Base-by-base conservation (phyloP, 495 filamentous ascomycete species). In the Diplogelasinospora grovesii region DNA sequence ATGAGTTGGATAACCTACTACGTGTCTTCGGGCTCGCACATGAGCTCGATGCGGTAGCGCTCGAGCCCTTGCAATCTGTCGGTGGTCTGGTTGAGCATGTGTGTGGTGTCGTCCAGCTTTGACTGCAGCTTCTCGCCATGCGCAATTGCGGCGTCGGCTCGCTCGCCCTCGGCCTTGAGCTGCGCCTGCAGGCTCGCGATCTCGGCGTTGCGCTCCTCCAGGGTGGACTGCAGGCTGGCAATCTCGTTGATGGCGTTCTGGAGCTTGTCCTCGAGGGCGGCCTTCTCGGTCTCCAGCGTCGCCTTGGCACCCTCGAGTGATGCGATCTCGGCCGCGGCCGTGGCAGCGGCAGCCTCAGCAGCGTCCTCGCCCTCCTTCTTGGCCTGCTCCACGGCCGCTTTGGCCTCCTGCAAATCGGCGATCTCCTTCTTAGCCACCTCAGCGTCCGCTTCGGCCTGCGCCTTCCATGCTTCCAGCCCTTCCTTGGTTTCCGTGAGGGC, bases 201-300 rank as follows among this genome's bases (percentile, higher is more conserved):
- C 47, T 55, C 43, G 18, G 10, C 41, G 34, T 41, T 55, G 41
- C 53, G 50, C n/a, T 61, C 58, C n/a, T 54, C 53, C 0, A 59
- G 34, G 0, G 54, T 58, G 28, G 55, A 52, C 22, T 58, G 52
- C 7, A 61, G 53, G 4, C 48, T 52, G 7, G 34, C 24, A 9
- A 57, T 54, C 24, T 57, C 44, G 16, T 59, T 57, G 40, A 61
- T 57, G 20, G 55, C 48, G 0, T 44, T 42, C 22, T 49, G 49
- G 21, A 61, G 42, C 8, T 50, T 52, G 42, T 60, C 49, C 29
- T 49, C 46, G 7, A 60, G 45, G 22, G 29, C 36, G 46, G 53
- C 53, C 2, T 60, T 57, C 35, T 60, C 56, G 21, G 35, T 44
- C 34, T 43, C 48, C 45, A 50, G 60, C 11, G 49, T 29, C 0